Evolutionary conservation across 441 rosid genomes (phyloP).

Genomic region (Populus tomentosa): DNA sequence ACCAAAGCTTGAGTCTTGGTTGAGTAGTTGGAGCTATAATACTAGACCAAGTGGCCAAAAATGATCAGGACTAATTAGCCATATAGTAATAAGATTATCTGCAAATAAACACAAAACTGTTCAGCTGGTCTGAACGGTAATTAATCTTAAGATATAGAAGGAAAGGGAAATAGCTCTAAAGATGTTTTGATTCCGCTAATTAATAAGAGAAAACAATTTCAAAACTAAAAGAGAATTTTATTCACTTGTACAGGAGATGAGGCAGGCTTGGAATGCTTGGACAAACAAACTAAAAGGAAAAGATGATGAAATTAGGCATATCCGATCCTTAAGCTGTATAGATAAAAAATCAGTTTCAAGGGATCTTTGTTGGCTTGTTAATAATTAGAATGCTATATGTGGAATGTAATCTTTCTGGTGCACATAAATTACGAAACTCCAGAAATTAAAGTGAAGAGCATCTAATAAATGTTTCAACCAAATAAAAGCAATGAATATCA

Average conservation of each 20-base stretch:
- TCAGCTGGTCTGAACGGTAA: background rate
- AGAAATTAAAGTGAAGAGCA: background rate
- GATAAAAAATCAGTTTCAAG: background rate
- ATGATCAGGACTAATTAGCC: background rate
- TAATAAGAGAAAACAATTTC: background rate
- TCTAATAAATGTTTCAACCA: background rate
- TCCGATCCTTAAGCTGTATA: background rate
- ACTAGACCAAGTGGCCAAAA: background rate
- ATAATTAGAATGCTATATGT: background rate
- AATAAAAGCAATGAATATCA: background rate
- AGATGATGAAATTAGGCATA: background rate
- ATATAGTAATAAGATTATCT: background rate
- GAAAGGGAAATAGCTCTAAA: background rate
- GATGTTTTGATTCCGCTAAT: background rate
- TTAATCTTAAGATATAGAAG: background rate
- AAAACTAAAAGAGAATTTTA: background rate
- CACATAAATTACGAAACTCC: background rate
- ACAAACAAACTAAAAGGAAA: background rate
- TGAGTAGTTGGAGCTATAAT: background rate
- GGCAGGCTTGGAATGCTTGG: background rate
- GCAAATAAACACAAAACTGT: background rate
- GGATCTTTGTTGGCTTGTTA: background rate
- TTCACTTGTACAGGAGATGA: background rate
- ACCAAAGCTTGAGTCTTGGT: background rate
- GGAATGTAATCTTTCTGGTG: background rate